Evolutionary conservation across 225 moss, liverwort and hornwort species (phyloP).

Genomic region (Sphagnum tenellum): DNA sequence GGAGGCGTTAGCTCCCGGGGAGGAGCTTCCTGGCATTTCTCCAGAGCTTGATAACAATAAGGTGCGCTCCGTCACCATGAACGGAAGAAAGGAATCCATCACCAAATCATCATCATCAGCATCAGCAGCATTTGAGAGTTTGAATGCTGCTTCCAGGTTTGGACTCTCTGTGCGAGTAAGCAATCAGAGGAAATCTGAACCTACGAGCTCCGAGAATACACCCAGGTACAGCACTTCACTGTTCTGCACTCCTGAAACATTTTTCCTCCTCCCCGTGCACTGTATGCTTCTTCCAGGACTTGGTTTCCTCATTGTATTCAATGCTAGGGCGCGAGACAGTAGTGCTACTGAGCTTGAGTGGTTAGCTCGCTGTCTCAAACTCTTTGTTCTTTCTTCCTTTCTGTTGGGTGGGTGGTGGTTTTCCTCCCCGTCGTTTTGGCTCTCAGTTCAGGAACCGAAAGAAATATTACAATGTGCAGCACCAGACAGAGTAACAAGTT

Average conservation of each 20-base stretch:
- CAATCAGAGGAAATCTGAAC: constrained; percentile 20
- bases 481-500: neutral
- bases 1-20: constrained; percentile 35
- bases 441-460: too few relatives aligned
- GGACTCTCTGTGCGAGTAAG: constrained; percentile 20
- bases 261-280: too few relatives aligned
- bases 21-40: constrained; percentile 33
- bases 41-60: constrained; percentile 2
- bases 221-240: constrained; percentile 9
- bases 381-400: too few relatives aligned
- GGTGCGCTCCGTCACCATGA: constrained; percentile 1
- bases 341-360: neutral
- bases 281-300: neutral
- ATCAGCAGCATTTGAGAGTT: constrained; percentile 27
- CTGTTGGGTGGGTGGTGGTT: too few relatives aligned
- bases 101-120: constrained; percentile 28
- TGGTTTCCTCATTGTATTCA: neutral
- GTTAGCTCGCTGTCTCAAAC: too few relatives aligned
- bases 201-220: constrained; percentile 20
- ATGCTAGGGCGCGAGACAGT: neutral
- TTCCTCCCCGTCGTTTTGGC: too few relatives aligned
- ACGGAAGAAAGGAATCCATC: constrained; percentile 5
- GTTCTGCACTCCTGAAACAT: neutral
- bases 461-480: neutral
- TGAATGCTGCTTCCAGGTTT: constrained; percentile 32